These are phyloP conservation scores for Meripilus lineatus DNA, from an alignment of 1,284 basidiomycete species.

Conservation along the genomic window DNA sequence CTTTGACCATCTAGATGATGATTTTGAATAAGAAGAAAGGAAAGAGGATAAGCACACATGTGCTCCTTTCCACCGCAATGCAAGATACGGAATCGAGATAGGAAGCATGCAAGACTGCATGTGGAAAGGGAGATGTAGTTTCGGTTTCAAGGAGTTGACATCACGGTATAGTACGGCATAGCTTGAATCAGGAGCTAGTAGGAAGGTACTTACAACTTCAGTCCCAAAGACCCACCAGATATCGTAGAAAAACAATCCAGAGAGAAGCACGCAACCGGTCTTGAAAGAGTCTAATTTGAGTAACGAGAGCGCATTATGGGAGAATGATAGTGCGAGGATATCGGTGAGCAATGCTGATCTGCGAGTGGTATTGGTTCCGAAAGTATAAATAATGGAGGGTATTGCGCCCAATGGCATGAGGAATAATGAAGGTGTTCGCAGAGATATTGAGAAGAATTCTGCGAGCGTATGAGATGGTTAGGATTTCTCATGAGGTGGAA, in stretches of 20 bases:
- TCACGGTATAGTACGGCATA: background rate
- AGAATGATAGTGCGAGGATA: constrained; percentile 80
- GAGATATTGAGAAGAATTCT: constrained; percentile 46
- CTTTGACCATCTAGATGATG: constrained; percentile 74
- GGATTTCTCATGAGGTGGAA: background rate
- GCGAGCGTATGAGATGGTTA: background rate
- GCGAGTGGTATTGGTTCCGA: constrained; percentile 38
- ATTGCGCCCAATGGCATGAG: constrained; percentile 62
- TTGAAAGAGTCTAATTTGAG: constrained; percentile 88
- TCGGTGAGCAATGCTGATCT: constrained; percentile 77
- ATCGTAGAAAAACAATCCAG: constrained; percentile 84
- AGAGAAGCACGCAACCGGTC: constrained; percentile 82
- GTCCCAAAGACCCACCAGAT: constrained; percentile 88
- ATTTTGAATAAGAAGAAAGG: background rate
- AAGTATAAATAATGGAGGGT: constrained; percentile 67
- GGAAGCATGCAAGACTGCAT: background rate
- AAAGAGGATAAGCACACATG: background rate
- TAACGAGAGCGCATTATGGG: constrained; percentile 77
- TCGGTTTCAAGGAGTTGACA: background rate
- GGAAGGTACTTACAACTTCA: constrained; percentile 58
- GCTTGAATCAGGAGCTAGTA: background rate
- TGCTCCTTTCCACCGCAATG: too few species aligned
- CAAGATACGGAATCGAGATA: too few species aligned
- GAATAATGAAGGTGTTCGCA: constrained; percentile 59
- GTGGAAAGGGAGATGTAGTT: background rate